These are phyloP conservation scores for Panaeolus cyanescens DNA, from an alignment of 768 basidiomycete genomes.

Conservation along the genomic window DNA sequence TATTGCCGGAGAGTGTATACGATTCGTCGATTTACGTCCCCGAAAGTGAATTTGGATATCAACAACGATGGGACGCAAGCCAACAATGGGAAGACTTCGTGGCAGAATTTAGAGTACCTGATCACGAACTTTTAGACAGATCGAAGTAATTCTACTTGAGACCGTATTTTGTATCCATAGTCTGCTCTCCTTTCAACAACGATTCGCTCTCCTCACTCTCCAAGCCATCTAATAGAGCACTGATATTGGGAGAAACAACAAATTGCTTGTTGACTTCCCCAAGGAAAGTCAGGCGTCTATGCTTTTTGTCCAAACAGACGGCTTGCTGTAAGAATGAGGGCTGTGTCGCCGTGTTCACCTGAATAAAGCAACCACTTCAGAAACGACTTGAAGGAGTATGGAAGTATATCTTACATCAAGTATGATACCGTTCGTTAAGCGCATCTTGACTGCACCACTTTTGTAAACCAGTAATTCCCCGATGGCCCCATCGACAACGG, in stretches of 20 bases:
- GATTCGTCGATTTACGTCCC: background rate
- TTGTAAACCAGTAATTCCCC: conserved; percentile 85
- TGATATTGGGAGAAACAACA: conserved; percentile 82
- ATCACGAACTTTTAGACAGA: background rate
- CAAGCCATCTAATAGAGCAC: conserved; percentile 69
- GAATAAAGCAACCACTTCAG: background rate
- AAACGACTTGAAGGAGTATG: background rate
- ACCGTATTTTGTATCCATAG: background rate
- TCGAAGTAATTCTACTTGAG: background rate
- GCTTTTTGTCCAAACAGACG: conserved; percentile 63
- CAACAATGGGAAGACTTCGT: background rate
- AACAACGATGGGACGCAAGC: background rate
- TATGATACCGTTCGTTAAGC: conserved; percentile 76
- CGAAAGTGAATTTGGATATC: background rate
- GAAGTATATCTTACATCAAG: conserved; percentile 58
- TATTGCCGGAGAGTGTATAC: background rate
- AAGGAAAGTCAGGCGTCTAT: conserved; percentile 66
- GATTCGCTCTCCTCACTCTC: conserved; percentile 46
- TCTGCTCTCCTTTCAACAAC: background rate
- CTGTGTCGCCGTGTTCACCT: conserved; percentile 83
- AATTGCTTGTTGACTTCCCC: conserved; percentile 90
- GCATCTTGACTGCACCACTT: conserved; percentile 87
- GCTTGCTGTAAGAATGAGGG: conserved; percentile 90
- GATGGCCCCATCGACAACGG: conserved; percentile 70
- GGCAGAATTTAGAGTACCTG: background rate